phyloP scores from a whole-genome alignment of 352 stramenopile species.

The Globisporangium cederbergense region DNA sequence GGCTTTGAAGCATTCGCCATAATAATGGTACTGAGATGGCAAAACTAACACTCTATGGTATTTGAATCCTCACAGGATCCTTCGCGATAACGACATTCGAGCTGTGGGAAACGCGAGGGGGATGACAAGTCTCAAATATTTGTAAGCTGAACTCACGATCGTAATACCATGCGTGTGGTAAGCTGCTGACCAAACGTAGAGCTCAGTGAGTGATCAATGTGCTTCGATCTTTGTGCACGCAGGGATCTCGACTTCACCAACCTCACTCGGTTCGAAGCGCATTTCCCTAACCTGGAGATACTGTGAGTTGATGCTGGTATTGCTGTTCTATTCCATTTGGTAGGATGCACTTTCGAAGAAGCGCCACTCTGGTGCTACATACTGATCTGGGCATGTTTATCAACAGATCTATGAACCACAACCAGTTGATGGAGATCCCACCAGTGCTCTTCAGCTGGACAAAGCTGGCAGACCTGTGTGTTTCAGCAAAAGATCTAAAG shows the following conservation, averaged over 20 bases:
- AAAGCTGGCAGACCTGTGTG: slow-evolving; percentile 9
- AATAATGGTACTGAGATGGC: background rate
- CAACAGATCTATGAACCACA: background rate
- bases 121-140: background rate
- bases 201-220: background rate
- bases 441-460: slow-evolving; percentile 5
- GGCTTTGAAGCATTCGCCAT: background rate
- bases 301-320: background rate
- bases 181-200: background rate
- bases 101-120: background rate
- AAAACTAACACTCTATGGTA: background rate
- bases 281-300: background rate
- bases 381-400: background rate
- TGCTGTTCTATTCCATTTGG: background rate
- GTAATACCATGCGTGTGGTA: background rate
- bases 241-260: background rate
- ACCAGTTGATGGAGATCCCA: slow-evolving; percentile 5
- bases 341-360: background rate
- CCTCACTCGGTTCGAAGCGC: background rate
- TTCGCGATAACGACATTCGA: background rate
- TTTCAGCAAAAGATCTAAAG: background rate
- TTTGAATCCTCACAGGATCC: background rate
- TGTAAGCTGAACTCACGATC: slow-evolving; percentile 3
- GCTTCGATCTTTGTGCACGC: background rate
- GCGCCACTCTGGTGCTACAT: background rate